Percentiles rank a stretch among this genome's conserved stretches.
phyloP scores from a whole-genome alignment of 345 rosid species.

The Rhizophora apiculata region DNA sequence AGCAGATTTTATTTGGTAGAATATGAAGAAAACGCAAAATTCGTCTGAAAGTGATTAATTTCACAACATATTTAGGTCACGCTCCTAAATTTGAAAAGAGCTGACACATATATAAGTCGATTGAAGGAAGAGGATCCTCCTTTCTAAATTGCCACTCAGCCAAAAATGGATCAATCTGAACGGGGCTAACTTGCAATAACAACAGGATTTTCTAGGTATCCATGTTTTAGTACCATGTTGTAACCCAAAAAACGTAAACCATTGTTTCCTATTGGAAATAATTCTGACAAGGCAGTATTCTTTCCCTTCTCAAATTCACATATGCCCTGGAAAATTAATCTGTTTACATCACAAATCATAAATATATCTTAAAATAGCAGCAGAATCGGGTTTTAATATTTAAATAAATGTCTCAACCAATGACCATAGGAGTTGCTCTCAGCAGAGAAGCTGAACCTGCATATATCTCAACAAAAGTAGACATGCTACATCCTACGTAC shows the following conservation, averaged over 20 bases:
- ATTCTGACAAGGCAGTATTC: not conserved
- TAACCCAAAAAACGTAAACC: not conserved
- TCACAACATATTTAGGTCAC: too few species aligned
- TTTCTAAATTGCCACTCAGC: too few species aligned
- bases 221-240: not conserved
- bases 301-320: not conserved
- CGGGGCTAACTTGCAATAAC: too few species aligned
- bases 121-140: too few species aligned
- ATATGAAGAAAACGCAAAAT: too few species aligned
- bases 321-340: not conserved
- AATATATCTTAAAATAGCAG: not conserved
- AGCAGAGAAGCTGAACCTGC: not conserved
- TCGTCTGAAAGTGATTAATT: too few species aligned
- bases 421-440: not conserved
- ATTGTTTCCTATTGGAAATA: not conserved
- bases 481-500: not conserved
- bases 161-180: too few species aligned
- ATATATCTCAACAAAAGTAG: not conserved
- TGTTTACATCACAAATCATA: not conserved
- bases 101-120: too few species aligned
- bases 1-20: too few species aligned
- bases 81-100: too few species aligned
- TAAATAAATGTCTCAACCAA: not conserved
- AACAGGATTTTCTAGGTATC: too few species aligned
- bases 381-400: not conserved